Evolutionary conservation across 2,329 filamentous ascomycete species (phyloP).

Genomic region (Leptographium galeiforme): DNA sequence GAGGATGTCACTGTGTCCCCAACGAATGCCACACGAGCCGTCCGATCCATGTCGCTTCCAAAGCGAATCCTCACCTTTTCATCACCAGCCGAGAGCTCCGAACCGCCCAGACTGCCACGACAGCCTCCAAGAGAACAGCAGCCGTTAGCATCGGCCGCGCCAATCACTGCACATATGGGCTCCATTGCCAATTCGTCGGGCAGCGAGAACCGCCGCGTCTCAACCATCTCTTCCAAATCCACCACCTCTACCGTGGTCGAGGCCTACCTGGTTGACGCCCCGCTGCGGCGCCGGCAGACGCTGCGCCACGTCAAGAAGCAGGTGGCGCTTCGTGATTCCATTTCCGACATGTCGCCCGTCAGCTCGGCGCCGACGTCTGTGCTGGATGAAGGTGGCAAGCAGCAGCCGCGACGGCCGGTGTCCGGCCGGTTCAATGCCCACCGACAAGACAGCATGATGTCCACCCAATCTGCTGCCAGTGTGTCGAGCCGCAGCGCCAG

Average conservation of each 20-base stretch:
- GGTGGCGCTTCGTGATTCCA: slow-evolving; percentile 32
- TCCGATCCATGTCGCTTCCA: slow-evolving; percentile 32
- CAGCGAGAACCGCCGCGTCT: slow-evolving; percentile 32
- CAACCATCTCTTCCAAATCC: slow-evolving; percentile 40
- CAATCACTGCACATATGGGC: slow-evolving; percentile 3
- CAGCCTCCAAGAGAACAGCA: not conserved
- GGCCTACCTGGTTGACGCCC: slow-evolving; percentile 40
- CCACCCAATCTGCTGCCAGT: slow-evolving; percentile 34
- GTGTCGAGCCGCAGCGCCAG: slow-evolving; percentile 40
- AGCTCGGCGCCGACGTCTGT: slow-evolving; percentile 30
- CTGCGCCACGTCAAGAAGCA: slow-evolving; percentile 50
- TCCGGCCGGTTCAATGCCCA: slow-evolving; percentile 16
- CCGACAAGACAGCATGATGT: slow-evolving; percentile 34
- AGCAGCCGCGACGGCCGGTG: slow-evolving; percentile 15
- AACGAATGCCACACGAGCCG: slow-evolving; percentile 37
- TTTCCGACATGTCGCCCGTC: slow-evolving; percentile 25
- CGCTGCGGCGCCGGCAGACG: slow-evolving; percentile 36
- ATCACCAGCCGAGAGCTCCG: slow-evolving; percentile 20
- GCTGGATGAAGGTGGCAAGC: slow-evolving; percentile 15
- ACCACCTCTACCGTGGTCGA: slow-evolving; percentile 43
- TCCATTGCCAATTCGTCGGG: slow-evolving; percentile 23
- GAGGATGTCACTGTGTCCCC: slow-evolving; percentile 34
- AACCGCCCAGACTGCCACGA: slow-evolving; percentile 19
- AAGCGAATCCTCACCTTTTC: slow-evolving; percentile 26
- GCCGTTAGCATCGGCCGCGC: slow-evolving; percentile 1